Evolutionary conservation across 306 rosid species (phyloP), one percentile per base, ranked within the genome.

Genomic region (Vicia villosa): DNA sequence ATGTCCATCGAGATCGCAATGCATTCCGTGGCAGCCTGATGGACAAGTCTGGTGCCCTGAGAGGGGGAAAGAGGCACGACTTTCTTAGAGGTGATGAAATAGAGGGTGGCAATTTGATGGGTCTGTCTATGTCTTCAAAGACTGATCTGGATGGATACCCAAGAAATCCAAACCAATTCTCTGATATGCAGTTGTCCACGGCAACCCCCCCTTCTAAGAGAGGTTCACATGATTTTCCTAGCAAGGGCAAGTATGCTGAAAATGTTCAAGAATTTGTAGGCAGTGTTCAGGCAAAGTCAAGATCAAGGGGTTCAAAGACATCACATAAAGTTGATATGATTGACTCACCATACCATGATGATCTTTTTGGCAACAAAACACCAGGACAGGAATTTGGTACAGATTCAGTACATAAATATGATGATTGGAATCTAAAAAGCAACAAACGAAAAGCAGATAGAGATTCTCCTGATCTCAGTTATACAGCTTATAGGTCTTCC

Each of bases 361-460:
- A 82, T 36, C 71, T 66, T 74, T 77, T 76, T 50, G 69, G 72
- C 78, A 81, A 74, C 69, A 84, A 75, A 80, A 72, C 66, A 38
- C 83, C 74, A 5, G 88, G 82, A 50, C 89, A 82, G 45, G 82
- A 86, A 63, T 84, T 77, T 77, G 73, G 68, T 54, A 68, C 72
- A 78, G 92, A 89, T 66, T 78, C 95, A 4, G 73, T 88, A 59
- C 75, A 73, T 75, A 83, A 66, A 72, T 74, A 78, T 71, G 88
- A 85, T 74, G 92, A 89, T 15, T 79, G 92, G 89, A 84, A 77
- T 74, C 56, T 9, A 24, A 83, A 74, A 76, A 77, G 87, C 74
- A 91, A 91, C 86, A 91, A 83, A 69, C 74, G 91, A 91, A 91
- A 91, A 80, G 43, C 77, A 22, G 92, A 80, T 76, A 80, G 86